These are phyloP conservation scores for Coniochaeta sp. DNA, from an alignment of 2,329 filamentous ascomycete genomes.

Conservation along the genomic window DNA sequence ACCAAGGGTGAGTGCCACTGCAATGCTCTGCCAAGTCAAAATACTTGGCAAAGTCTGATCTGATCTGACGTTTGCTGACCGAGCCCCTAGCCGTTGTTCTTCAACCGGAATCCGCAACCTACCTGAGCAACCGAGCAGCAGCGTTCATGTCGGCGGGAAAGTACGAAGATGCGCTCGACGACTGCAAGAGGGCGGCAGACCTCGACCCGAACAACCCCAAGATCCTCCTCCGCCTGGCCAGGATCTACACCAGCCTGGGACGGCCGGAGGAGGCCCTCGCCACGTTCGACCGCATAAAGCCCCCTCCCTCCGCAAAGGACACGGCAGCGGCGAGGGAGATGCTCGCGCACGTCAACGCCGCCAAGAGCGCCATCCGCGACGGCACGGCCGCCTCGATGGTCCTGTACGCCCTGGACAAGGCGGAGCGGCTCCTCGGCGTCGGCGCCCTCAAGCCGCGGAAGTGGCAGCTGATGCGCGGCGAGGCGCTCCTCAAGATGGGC, in stretches of 20 bases:
- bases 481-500: slow-evolving; percentile 89
- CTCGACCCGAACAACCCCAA: slow-evolving; percentile 83
- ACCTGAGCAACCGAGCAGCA: slow-evolving; percentile 89
- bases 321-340: slow-evolving; percentile 76
- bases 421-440: slow-evolving; percentile 69
- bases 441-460: slow-evolving; percentile 78
- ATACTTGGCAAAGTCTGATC: no score
- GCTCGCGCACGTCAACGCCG: slow-evolving; percentile 72
- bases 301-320: slow-evolving; percentile 77
- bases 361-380: slow-evolving; percentile 66
- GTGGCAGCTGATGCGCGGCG: slow-evolving; percentile 88
- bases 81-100: slow-evolving; percentile 70
- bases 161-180: slow-evolving; percentile 74
- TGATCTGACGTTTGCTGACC: slow-evolving; percentile 5
- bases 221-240: slow-evolving; percentile 77
- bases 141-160: slow-evolving; percentile 85
- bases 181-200: slow-evolving; percentile 75
- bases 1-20: slow-evolving; percentile 65
- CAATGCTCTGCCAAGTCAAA: not conserved
- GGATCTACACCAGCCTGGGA: slow-evolving; percentile 83
- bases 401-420: slow-evolving; percentile 83
- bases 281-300: slow-evolving; percentile 73
- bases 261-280: slow-evolving; percentile 80
- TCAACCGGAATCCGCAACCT: slow-evolving; percentile 78
- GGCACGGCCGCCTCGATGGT: slow-evolving; percentile 86